Evolutionary conservation across 768 basidiomycete genomes (phyloP).

Genomic region (Mrakia frigida): DNA sequence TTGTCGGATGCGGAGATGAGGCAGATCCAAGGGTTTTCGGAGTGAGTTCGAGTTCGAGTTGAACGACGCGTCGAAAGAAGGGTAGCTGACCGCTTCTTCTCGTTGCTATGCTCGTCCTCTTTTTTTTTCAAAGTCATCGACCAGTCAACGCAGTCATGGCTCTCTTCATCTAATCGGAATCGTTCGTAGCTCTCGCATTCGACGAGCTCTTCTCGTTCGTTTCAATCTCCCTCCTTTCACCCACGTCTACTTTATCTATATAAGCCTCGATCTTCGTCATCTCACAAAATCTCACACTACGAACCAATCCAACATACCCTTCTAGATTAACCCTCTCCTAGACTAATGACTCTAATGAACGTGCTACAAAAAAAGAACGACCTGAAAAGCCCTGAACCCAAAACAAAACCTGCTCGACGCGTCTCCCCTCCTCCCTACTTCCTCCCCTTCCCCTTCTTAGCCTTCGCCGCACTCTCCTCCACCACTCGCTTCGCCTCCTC

Average conservation of each 20-base stretch:
- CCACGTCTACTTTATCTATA: background rate
- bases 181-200: background rate
- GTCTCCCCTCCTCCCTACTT: background rate
- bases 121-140: constrained; percentile 6
- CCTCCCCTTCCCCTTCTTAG: background rate
- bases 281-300: background rate
- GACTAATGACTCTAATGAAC: background rate
- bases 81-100: background rate
- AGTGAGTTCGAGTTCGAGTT: too few species aligned
- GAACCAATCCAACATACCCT: too few species aligned
- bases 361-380: background rate
- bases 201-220: too few species aligned
- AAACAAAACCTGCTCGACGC: background rate
- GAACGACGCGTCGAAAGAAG: too few species aligned
- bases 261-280: background rate
- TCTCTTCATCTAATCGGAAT: constrained; percentile 12
- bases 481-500: background rate
- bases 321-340: background rate
- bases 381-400: background rate
- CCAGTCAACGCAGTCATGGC: constrained; percentile 25
- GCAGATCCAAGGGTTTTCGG: constrained; percentile 21
- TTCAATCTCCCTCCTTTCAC: background rate
- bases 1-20: constrained; percentile 26
- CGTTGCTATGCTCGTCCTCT: too few species aligned
- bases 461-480: background rate